Evolutionary conservation across 352 stramenopile species (phyloP).

Genomic region (Elongisporangium anandrum): DNA sequence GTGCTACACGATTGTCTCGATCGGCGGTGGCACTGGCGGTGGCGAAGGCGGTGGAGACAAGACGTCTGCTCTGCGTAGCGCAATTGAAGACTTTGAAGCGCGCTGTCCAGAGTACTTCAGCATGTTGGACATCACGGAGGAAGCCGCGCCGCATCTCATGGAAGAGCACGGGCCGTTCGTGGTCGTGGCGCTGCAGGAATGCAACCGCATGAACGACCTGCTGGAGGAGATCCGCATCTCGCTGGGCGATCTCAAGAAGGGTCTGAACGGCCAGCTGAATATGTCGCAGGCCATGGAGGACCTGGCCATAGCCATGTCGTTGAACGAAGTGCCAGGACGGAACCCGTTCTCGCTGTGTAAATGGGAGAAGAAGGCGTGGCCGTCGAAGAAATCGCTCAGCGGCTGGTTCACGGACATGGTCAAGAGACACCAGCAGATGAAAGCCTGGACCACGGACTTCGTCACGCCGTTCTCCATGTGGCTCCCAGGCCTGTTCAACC

Average conservation of each 20-base stretch:
- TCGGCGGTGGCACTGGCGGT: conserved; percentile 70
- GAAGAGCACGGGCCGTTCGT: conserved; percentile 91
- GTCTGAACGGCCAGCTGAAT: conserved; percentile 94
- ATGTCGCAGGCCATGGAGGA: conserved; percentile 95
- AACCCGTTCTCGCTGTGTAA: conserved; percentile 95
- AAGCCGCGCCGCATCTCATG: conserved; percentile 83
- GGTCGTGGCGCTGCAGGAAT: conserved; percentile 94
- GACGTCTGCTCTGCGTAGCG: conserved; percentile 65
- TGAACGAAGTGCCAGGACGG: conserved; percentile 93
- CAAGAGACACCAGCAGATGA: conserved; percentile 87
- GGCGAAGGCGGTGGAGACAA: conserved; percentile 70
- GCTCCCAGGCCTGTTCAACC: conserved; percentile 95
- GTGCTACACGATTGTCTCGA: conserved; percentile 92
- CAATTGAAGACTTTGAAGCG: conserved; percentile 90
- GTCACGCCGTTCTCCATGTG: conserved; percentile 93
- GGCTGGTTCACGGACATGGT: conserved; percentile 94
- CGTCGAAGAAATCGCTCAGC: conserved; percentile 90
- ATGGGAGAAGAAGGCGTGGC: conserved; percentile 96
- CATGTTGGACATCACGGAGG: conserved; percentile 90
- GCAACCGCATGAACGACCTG: conserved; percentile 92
- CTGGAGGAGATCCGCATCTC: conserved; percentile 90
- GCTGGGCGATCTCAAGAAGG: conserved; percentile 93
- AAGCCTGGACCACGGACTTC: conserved; percentile 88
- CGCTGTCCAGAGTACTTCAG: conserved; percentile 90
- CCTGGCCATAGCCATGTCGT: conserved; percentile 84